Conservation (phyloP, 2,329 filamentous ascomycete genomes). For the Neofusicoccum kwambonambiense region DNA sequence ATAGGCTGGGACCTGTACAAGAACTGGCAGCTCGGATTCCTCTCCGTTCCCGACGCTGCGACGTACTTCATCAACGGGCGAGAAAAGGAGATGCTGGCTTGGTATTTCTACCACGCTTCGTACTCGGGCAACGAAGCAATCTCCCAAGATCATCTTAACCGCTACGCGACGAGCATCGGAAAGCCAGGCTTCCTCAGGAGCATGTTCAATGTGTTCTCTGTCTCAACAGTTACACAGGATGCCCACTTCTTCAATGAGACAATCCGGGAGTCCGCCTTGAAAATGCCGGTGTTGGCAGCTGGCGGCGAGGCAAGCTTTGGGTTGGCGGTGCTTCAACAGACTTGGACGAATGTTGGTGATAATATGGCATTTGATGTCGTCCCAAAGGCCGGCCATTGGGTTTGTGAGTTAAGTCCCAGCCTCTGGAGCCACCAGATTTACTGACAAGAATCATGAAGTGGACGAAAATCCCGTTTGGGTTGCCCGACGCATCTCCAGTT, state of each 20-base stretch:
- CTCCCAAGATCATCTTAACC: slow-evolving; percentile 39
- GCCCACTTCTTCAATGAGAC: slow-evolving; percentile 37
- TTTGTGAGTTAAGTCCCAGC: slow-evolving; percentile 23
- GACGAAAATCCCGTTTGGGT: no score
- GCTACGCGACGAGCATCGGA: slow-evolving; percentile 41
- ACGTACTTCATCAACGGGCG: slow-evolving; percentile 46
- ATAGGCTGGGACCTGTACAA: slow-evolving; percentile 42
- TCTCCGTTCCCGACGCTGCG: slow-evolving; percentile 48
- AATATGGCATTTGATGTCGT: slow-evolving; percentile 33
- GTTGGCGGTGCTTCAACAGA: slow-evolving; percentile 21
- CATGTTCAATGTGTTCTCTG: slow-evolving; percentile 36
- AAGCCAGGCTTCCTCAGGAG: slow-evolving; percentile 46
- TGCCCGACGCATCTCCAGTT: no score
- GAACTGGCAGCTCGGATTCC: slow-evolving; percentile 41
- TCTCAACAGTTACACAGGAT: slow-evolving; percentile 38
- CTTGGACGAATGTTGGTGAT: slow-evolving; percentile 25
- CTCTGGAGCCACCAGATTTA: no score
- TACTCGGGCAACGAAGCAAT: slow-evolving; percentile 43
- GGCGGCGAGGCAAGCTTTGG: slow-evolving; percentile 38
- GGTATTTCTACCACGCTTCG: slow-evolving; percentile 49
- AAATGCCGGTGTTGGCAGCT: slow-evolving; percentile 32
- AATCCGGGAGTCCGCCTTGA: slow-evolving; percentile 27
- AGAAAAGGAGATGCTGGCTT: slow-evolving; percentile 45
- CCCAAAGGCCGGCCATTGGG: slow-evolving; percentile 42
- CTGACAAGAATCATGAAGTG: no score